phyloP scores from a whole-genome alignment of 192 early-diverging fungal species.

The Allomyces macrogynus region DNA sequence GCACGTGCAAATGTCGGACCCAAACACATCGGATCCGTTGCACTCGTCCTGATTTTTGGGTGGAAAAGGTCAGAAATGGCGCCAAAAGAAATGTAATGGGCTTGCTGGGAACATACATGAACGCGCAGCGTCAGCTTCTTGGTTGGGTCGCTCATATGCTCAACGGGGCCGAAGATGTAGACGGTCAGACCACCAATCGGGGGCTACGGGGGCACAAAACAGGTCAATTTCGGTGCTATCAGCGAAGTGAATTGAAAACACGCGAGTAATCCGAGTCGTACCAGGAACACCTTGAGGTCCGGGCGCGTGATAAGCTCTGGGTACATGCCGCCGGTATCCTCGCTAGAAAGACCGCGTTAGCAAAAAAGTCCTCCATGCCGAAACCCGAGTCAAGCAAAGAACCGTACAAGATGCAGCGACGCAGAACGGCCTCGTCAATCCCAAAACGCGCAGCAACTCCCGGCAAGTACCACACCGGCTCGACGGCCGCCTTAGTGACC shows the following conservation, averaged over 20 bases:
- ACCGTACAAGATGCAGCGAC: constrained; percentile 67
- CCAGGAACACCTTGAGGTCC: constrained; percentile 75
- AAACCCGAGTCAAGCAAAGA: no score
- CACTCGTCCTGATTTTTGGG: constrained; percentile 45
- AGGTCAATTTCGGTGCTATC: no score
- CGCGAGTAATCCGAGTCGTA: no score
- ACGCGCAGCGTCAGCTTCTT: constrained; percentile 68
- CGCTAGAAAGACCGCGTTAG: no score
- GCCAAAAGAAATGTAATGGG: no score
- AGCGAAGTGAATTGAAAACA: no score
- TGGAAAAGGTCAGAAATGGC: no score
- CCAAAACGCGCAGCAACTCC: constrained; percentile 75
- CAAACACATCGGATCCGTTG: constrained; percentile 78
- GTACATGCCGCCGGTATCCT: constrained; percentile 89
- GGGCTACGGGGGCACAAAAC: constrained; percentile 16
- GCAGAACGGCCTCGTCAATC: constrained; percentile 61
- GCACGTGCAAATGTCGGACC: constrained; percentile 70
- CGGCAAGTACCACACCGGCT: constrained; percentile 88
- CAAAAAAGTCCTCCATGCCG: no score
- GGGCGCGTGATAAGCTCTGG: constrained; percentile 82
- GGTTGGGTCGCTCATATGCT: constrained; percentile 53
- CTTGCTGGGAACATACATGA: constrained; percentile 16
- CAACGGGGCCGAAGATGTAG: constrained; percentile 82
- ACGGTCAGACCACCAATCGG: constrained; percentile 83
- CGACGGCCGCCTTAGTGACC: constrained; percentile 79